These are phyloP conservation scores for Monascus ruber DNA, from an alignment of 2,329 filamentous ascomycete genomes.

Conservation along the genomic window DNA sequence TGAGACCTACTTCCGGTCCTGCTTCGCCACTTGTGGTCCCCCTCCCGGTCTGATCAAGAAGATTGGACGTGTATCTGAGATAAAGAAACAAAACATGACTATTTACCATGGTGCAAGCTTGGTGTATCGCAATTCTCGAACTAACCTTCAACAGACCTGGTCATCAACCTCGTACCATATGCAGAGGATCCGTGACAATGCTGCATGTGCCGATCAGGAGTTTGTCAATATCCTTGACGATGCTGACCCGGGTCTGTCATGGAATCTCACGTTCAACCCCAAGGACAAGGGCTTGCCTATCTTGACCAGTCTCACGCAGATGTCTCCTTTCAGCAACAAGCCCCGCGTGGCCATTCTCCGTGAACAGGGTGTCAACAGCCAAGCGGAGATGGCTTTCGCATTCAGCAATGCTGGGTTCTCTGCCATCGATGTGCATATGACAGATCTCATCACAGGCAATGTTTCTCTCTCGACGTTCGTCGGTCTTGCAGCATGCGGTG, in stretches of 20 bases:
- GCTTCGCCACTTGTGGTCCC: conserved; percentile 82
- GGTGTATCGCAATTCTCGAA: conserved; percentile 58
- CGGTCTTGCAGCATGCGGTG: conserved; percentile 87
- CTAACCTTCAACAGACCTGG: conserved; percentile 77
- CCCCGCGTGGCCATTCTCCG: conserved; percentile 83
- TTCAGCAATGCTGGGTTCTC: conserved; percentile 88
- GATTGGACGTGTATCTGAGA: conserved; percentile 62
- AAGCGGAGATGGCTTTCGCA: conserved; percentile 96
- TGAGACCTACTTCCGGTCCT: conserved; percentile 74
- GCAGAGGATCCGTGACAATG: conserved; percentile 83
- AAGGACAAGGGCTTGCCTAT: conserved; percentile 64
- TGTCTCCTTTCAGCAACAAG: conserved; percentile 47
- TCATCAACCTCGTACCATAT: conserved; percentile 78
- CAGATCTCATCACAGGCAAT: conserved; percentile 67
- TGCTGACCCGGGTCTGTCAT: conserved; percentile 70
- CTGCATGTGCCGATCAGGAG: conserved; percentile 73
- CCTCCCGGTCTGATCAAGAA: conserved; percentile 70
- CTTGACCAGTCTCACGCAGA: conserved; percentile 47
- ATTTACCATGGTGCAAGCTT: conserved; percentile 60
- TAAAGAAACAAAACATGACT: conserved; percentile 61
- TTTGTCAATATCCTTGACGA: conserved; percentile 63
- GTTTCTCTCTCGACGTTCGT: conserved; percentile 72
- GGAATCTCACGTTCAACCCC: conserved; percentile 70
- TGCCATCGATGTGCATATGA: conserved; percentile 93
- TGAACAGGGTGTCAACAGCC: conserved; percentile 90